Evolutionary conservation across 2,329 filamentous ascomycete genomes (phyloP).

Genomic region (Diaporthe amygdali): DNA sequence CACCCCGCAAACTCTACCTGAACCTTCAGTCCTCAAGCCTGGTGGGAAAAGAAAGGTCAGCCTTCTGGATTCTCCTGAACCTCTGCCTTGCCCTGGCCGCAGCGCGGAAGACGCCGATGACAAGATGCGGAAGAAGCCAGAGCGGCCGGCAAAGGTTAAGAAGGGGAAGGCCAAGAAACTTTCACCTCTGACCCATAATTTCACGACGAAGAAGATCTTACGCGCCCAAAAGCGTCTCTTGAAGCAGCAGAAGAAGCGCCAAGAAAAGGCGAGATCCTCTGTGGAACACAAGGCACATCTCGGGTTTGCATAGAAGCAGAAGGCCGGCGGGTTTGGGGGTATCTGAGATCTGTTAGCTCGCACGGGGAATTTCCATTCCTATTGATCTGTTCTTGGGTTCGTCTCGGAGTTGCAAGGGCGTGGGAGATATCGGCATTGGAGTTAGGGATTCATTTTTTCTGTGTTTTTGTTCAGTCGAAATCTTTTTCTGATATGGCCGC

Average conservation of each 20-base stretch:
- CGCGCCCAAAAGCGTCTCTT: not conserved
- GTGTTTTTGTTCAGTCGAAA: not conserved
- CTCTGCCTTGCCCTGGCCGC: not conserved
- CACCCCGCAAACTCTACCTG: not conserved
- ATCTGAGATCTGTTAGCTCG: not conserved
- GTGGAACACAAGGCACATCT: not conserved
- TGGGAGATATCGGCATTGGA: constrained; percentile 24
- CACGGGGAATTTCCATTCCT: not conserved
- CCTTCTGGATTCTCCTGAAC: not conserved
- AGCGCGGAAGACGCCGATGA: not conserved
- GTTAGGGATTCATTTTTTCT: constrained; percentile 12
- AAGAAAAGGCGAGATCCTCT: not conserved
- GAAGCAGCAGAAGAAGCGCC: not conserved
- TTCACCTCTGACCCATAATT: not conserved
- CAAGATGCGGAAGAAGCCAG: not conserved
- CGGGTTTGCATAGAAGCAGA: not conserved
- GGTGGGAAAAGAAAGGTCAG: not conserved
- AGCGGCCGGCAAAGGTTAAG: not conserved
- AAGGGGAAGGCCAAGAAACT: not conserved
- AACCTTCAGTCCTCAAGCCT: not conserved
- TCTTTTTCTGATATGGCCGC: not conserved
- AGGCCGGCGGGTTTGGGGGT: not conserved
- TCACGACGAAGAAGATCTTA: not conserved
- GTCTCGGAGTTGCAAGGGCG: constrained; percentile 24
- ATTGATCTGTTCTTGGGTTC: constrained; percentile 14